Evolutionary conservation across 2,329 filamentous ascomycete species (phyloP).

Genomic region (Pseudogymnoascus sp.): DNA sequence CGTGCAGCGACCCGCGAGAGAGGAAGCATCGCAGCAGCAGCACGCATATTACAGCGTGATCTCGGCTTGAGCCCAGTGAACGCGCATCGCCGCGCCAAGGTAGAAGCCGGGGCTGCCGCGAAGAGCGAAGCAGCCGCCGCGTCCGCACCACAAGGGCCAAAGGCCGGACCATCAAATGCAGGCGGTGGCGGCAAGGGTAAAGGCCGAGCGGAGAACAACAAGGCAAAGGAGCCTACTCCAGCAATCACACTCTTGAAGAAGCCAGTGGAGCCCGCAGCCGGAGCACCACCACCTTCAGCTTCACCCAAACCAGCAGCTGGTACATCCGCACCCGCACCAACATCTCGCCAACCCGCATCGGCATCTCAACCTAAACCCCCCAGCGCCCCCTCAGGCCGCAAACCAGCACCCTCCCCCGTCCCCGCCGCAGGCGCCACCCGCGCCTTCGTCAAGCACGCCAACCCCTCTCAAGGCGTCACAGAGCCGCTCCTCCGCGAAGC

Average conservation of each 20-base stretch:
- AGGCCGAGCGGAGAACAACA: slow-evolving; percentile 29
- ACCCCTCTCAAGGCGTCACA: slow-evolving; percentile 84
- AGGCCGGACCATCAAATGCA: slow-evolving; percentile 21
- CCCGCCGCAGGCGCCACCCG: slow-evolving; percentile 47
- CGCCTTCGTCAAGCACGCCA: slow-evolving; percentile 74
- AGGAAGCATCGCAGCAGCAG: slow-evolving; percentile 51
- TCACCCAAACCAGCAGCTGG: slow-evolving; percentile 18
- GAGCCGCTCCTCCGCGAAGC: slow-evolving; percentile 69
- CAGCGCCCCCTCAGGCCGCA: slow-evolving; percentile 21
- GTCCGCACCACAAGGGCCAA: slow-evolving; percentile 7
- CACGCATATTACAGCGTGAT: slow-evolving; percentile 57
- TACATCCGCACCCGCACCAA: slow-evolving; percentile 26
- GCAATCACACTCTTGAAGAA: slow-evolving; percentile 35
- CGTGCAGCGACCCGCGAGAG: slow-evolving; percentile 38
- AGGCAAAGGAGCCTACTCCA: slow-evolving; percentile 25
- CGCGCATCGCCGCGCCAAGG: slow-evolving; percentile 52
- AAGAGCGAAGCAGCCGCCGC: slow-evolving; percentile 23
- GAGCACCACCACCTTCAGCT: slow-evolving; percentile 23
- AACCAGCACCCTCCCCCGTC: slow-evolving; percentile 22
- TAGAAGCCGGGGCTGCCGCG: slow-evolving; percentile 35
- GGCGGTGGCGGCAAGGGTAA: slow-evolving; percentile 13
- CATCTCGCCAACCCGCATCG: slow-evolving; percentile 21
- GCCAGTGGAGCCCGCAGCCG: slow-evolving; percentile 21
- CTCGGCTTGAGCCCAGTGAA: slow-evolving; percentile 56
- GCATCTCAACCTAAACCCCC: slow-evolving; percentile 18